Percentiles rank a stretch among this genome's conserved stretches.
These are phyloP conservation scores for Ambrosiella xylebori DNA, from an alignment of 2,329 filamentous ascomycete species.

Conservation along the genomic window DNA sequence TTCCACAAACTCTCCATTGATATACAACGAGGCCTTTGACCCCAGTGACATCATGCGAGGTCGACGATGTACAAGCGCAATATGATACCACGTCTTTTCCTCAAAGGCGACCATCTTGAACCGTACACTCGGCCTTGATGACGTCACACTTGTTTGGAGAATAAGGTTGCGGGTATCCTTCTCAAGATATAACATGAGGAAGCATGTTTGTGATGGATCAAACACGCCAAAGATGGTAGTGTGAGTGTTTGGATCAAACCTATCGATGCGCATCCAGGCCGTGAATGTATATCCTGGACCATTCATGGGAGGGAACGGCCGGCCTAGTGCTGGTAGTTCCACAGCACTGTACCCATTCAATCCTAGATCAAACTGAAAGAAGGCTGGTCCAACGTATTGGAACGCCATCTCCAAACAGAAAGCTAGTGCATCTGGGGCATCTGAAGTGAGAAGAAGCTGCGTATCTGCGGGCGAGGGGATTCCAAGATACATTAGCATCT, in stretches of 20 bases:
- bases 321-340: conserved; percentile 72
- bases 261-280: conserved; percentile 75
- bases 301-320: conserved; percentile 64
- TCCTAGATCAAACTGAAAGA: conserved; percentile 87
- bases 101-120: conserved; percentile 74
- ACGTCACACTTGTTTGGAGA: conserved; percentile 82
- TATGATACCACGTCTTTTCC: conserved; percentile 75
- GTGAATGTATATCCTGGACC: conserved; percentile 78
- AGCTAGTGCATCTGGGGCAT: conserved; percentile 38
- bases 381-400: conserved; percentile 59
- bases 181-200: conserved; percentile 83
- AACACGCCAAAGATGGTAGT: conserved; percentile 95
- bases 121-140: conserved; percentile 70
- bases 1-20: conserved; percentile 87
- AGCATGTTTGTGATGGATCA: conserved; percentile 81
- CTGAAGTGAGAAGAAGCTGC: conserved; percentile 46
- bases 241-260: conserved; percentile 68
- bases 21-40: conserved; percentile 72
- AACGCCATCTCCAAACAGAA: conserved; percentile 60
- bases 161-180: conserved; percentile 89
- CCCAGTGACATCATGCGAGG: conserved; percentile 51
- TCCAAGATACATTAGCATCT: conserved; percentile 54
- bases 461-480: conserved; percentile 70
- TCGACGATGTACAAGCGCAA: conserved; percentile 70
- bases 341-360: conserved; percentile 76